Percentiles rank a stretch among this genome's conserved stretches.
Conservation (phyloP, 768 basidiomycete species). For the Clathrus columnatus region DNA sequence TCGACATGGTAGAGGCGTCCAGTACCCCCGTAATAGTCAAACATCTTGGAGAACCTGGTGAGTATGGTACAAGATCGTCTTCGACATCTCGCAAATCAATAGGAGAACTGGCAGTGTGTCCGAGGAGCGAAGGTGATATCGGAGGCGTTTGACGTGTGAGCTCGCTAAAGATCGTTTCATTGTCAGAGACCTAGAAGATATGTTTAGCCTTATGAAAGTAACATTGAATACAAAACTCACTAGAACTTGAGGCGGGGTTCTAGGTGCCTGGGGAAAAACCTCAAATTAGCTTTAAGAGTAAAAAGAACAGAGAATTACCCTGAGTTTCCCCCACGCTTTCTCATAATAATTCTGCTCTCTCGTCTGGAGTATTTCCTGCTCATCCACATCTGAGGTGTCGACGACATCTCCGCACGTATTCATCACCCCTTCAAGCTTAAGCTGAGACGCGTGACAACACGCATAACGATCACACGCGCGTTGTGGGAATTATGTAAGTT, state of each 20-base stretch:
- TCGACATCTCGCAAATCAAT: no score
- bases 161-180: no score
- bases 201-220: no score
- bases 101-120: not conserved
- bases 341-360: not conserved
- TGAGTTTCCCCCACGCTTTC: not conserved
- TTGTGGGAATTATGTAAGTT: no score
- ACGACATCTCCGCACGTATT: slow-evolving; percentile 2
- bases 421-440: no score
- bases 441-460: not conserved
- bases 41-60: not conserved
- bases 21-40: not conserved
- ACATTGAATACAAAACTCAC: not conserved
- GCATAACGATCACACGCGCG: not conserved
- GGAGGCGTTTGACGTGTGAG: not conserved
- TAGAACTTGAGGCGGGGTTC: not conserved
- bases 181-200: no score
- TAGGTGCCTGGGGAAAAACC: not conserved
- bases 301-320: not conserved
- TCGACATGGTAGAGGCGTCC: not conserved
- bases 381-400: slow-evolving; percentile 10
- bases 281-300: not conserved
- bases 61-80: not conserved
- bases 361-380: not conserved
- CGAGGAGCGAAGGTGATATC: not conserved